Base-by-base conservation (phyloP, 192 early-diverging fungal genomes). In the Powellomyces hirtus region DNA sequence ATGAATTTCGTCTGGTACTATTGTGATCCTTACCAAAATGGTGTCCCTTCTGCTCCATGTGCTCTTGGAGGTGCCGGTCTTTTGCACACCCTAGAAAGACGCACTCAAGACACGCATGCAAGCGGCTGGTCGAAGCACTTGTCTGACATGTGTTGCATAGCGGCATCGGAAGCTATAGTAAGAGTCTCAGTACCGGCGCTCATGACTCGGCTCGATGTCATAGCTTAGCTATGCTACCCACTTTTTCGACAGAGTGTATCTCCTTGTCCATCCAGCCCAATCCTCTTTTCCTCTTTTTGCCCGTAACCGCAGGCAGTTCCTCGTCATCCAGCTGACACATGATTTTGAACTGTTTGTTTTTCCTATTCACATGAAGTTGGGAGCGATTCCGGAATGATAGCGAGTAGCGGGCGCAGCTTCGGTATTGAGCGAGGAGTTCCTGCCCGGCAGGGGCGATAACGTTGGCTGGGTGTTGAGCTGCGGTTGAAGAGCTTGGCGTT, bases 21-120 rank as follows among this genome's bases (percentile, higher is more conserved):
- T n/a, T n/a, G n/a, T n/a, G n/a, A 24, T 3, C 37, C 68, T 1
- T 78, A 89, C 88, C 86, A 52, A 88, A 78, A 14, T 37, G 67
- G 60, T 89, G 88, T 8, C 74, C 71, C 29, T 59, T 73, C 34
- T 86, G 73, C 38, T 69, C 60, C 20, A 79, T 66, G 65, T 90
- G 88, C 16, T 73, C 60, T 20, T 85, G 72, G 13, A 79, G 74
- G 68, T 87, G 86, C 37, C 65, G 70, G n/a, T 77, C 75, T 31
- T 80, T 83, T 4, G 29, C 88, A 76, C 94, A 97, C 2, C 89
- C 93, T 30, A 91, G 77, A 69, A 71, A 87, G 35, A 90, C 87
- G 73, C 94, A 97, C 35, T 91, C 82, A 10, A 96, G 75, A 63
- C 94, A 96, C 4, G 81, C 89, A 69, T 95, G 93, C 50, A 96